phyloP scores from a whole-genome alignment of 1,284 basidiomycete genomes.

The Ceratobasidium sp. region DNA sequence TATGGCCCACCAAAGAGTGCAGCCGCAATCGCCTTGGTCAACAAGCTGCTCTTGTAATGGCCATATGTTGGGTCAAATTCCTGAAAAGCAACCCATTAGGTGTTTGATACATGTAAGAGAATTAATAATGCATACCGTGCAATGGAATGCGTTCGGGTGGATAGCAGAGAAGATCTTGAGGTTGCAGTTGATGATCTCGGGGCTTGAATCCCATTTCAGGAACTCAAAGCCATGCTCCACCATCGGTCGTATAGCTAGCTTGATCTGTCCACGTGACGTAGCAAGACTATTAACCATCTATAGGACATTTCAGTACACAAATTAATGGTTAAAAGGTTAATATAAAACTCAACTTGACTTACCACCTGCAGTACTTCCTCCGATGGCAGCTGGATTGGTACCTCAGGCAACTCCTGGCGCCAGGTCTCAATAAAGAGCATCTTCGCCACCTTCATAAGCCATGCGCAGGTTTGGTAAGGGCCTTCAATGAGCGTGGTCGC shows the following conservation, averaged over 20 bases:
- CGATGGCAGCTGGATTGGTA: neutral
- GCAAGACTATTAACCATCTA: slow-evolving; percentile 12
- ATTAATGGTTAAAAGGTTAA: neutral
- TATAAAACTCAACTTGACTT: neutral
- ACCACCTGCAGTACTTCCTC: neutral
- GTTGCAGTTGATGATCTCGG: neutral
- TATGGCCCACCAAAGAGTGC: neutral
- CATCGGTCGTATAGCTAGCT: neutral
- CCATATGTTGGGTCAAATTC: neutral
- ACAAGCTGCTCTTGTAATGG: neutral
- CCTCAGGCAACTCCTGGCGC: neutral
- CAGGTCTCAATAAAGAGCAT: neutral
- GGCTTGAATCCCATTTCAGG: neutral
- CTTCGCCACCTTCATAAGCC: neutral
- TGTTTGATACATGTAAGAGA: neutral
- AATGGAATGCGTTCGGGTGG: neutral
- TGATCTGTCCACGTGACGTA: neutral
- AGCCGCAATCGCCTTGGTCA: neutral
- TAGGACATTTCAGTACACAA: neutral
- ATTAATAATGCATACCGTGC: neutral
- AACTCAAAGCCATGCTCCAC: neutral
- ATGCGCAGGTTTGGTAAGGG: neutral
- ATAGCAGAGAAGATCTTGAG: neutral
- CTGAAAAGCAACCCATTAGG: neutral
- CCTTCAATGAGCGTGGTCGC: neutral